Base-by-base conservation (phyloP, 2,329 filamentous ascomycete species). In the Nannizziopsis arthrosporioides region DNA sequence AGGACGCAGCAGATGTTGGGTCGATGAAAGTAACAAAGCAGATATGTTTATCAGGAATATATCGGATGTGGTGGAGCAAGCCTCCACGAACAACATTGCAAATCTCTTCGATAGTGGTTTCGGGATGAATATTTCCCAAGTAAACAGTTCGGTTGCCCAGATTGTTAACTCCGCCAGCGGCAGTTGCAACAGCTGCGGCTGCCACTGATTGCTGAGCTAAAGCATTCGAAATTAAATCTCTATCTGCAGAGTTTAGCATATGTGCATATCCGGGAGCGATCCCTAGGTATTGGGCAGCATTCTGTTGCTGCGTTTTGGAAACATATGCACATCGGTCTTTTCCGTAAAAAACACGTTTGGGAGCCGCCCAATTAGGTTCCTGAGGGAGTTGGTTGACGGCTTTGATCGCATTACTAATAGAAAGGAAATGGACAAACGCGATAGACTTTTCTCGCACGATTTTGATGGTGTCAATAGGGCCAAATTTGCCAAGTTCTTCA, bases 11-110 rank as follows among this genome's bases (percentile, higher is more conserved):
- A 2, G 92, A 93, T 18, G 92, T 98, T 7, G 92, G 92, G 62
- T 98, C 92, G 66, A 98, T 96, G 69, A 98, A 98, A 1, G 92
- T 98, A 49, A 98, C 92, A 63, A 98, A 98, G 75, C 92, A 98
- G 58, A 98, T 98, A 70, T 98, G 92, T 78, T 98, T 98, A 73
- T 98, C 92, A 5, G 92, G 92, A 59, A 98, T 98, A 70, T 96
- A 98, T 58, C 92, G 87, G 66, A 98, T 94, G 67, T 98, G 92
- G 67, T 98, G 92, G 59, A 98, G 76, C 55, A 98, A 77, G 59
- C 92, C 92, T 51, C 92, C 92, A 55, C 92, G 81, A 45, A 98
- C 92, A 49, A 98, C 92, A 62, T 98, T 98, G 77, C 92, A 98
- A 64, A 98, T 98, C 71, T 98, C 92, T 71, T 98, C 92, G 58